Percentiles rank a stretch among this genome's conserved stretches.
Evolutionary conservation across 257 asterid species (phyloP).

Genomic region (Leptodermis oblonga): DNA sequence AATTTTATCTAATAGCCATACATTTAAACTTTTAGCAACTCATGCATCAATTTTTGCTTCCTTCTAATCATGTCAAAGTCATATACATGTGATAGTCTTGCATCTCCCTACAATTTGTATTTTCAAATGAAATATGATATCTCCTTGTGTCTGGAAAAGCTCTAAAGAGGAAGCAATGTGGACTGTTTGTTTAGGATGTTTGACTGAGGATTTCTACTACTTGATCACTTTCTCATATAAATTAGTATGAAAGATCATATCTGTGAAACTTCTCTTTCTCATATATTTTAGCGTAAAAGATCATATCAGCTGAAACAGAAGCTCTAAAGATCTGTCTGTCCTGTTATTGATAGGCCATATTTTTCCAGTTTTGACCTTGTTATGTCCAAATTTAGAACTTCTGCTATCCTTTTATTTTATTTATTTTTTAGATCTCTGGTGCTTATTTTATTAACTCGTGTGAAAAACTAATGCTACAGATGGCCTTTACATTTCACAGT

Average conservation of each 20-base stretch:
- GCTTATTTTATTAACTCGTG: conserved; percentile 54
- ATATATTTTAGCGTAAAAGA: neutral
- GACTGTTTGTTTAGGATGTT: conserved; percentile 1
- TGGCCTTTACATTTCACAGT: conserved; percentile 96
- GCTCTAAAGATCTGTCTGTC: neutral
- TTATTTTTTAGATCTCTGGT: conserved; percentile 22
- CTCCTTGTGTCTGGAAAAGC: neutral
- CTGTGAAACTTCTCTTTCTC: neutral
- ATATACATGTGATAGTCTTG: neutral
- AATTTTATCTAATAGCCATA: neutral
- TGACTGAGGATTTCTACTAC: neutral
- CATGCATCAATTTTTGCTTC: neutral
- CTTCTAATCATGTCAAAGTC: neutral
- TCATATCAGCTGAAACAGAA: neutral
- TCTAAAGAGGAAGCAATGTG: neutral
- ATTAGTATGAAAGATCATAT: neutral
- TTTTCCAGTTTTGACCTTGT: neutral
- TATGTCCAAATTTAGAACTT: neutral
- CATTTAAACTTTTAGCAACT: neutral
- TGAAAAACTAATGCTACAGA: conserved; percentile 90
- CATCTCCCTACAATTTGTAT: neutral
- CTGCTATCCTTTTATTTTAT: neutral
- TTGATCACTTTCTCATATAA: neutral
- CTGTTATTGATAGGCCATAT: neutral
- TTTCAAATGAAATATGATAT: neutral